phyloP scores from a whole-genome alignment of 2,329 filamentous ascomycete genomes.

The Trichoderma aggressivum region DNA sequence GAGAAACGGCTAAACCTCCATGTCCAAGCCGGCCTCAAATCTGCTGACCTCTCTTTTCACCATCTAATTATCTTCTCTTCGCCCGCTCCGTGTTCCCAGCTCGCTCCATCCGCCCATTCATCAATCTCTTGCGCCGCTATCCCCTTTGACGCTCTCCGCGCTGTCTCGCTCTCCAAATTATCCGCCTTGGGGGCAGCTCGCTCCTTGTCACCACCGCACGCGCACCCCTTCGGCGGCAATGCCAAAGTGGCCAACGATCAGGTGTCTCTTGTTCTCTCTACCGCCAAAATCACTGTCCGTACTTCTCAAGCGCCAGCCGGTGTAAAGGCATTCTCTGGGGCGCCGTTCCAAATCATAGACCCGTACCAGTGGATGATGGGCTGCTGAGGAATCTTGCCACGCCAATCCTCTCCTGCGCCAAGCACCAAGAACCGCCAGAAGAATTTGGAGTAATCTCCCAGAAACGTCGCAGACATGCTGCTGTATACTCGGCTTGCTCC shows the following conservation, averaged over 20 bases:
- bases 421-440: not conserved
- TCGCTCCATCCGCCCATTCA: not conserved
- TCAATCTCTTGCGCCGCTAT: not conserved
- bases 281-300: not conserved
- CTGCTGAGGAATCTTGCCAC: not conserved
- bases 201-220: not conserved
- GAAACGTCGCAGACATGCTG: constrained; percentile 42
- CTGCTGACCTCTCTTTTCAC: constrained; percentile 12
- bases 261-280: constrained; percentile 20
- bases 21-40: constrained; percentile 1
- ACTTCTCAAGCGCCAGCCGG: not conserved
- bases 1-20: constrained; percentile 7
- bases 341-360: not conserved
- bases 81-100: not conserved
- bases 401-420: not conserved
- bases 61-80: not conserved
- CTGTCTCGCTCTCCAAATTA: not conserved
- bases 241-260: not conserved
- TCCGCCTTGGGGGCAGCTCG: not conserved
- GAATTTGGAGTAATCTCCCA: not conserved
- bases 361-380: constrained; percentile 1
- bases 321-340: not conserved
- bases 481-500: constrained; percentile 56
- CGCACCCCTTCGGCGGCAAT: not conserved
- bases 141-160: not conserved